Evolutionary conservation across 106 monocot species (phyloP).

Genomic region (Xerophyta viscosa): DNA sequence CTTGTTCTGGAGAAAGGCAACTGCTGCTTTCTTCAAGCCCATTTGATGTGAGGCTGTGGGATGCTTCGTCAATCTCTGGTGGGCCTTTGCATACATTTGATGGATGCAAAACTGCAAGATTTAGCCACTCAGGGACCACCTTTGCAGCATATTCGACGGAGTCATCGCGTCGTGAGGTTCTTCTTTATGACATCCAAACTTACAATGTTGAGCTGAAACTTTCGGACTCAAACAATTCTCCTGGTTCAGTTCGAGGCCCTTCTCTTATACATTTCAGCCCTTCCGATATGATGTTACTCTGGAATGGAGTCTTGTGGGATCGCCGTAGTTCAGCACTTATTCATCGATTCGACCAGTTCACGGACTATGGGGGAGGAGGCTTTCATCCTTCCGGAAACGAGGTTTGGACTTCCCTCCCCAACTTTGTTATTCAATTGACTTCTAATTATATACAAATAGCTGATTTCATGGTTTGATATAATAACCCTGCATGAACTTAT

Average conservation of each 20-base stretch:
- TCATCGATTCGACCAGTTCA: constrained; percentile 93
- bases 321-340: constrained; percentile 45
- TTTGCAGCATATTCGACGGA: constrained; percentile 82
- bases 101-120: constrained; percentile 77
- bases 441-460: too few relatives aligned
- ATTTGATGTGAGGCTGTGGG: constrained; percentile 79
- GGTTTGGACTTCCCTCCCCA: constrained; percentile 23
- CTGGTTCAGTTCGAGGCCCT: constrained; percentile 42
- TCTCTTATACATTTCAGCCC: constrained; percentile 91
- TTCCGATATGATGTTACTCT: constrained; percentile 67
- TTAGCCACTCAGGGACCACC: constrained; percentile 65
- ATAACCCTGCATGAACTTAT: too few relatives aligned
- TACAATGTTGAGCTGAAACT: constrained; percentile 47
- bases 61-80: constrained; percentile 53
- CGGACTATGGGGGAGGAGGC: constrained; percentile 94
- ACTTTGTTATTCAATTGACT: background rate
- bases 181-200: constrained; percentile 85
- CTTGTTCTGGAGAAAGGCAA: constrained; percentile 37
- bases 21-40: constrained; percentile 66
- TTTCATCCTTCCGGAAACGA: constrained; percentile 99
- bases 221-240: constrained; percentile 25
- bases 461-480: too few relatives aligned
- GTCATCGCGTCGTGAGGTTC: constrained; percentile 50
- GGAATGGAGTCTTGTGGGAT: constrained; percentile 97
- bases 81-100: constrained; percentile 91